Conservation (phyloP, 345 rosid genomes). For the Capsella bursapastoris region DNA sequence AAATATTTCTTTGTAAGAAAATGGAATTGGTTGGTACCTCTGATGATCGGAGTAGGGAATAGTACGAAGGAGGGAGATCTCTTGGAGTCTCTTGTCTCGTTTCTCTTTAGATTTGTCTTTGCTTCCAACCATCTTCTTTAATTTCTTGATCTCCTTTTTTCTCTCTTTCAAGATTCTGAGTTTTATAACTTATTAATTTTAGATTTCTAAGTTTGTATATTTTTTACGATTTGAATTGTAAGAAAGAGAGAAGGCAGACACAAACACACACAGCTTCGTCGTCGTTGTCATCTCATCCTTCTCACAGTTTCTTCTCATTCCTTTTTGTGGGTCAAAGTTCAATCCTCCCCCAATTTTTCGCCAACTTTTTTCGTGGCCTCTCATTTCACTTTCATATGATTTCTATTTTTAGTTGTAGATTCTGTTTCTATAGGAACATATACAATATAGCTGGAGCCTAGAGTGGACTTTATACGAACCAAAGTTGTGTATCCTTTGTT, state of each 20-base stretch:
- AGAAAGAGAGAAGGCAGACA: background rate
- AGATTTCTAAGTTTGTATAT: too few relatives aligned
- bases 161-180: background rate
- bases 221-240: constrained; percentile 7
- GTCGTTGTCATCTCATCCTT: constrained; percentile 21
- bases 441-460: background rate
- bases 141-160: background rate
- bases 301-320: constrained; percentile 17
- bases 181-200: background rate
- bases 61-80: constrained; percentile 85
- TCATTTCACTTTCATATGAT: background rate
- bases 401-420: constrained; percentile 23
- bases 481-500: too few relatives aligned
- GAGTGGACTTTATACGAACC: too few relatives aligned
- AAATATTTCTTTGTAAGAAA: background rate
- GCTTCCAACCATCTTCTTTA: constrained; percentile 53
- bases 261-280: constrained; percentile 28
- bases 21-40: constrained; percentile 49
- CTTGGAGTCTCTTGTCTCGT: constrained; percentile 77
- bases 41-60: constrained; percentile 95
- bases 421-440: background rate
- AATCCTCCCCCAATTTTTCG: constrained; percentile 10
- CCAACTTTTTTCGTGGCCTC: constrained; percentile 13
- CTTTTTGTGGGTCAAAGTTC: constrained; percentile 35
- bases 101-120: constrained; percentile 69